Percentiles rank a stretch among this genome's conserved stretches.
Conservation (phyloP, 2,329 filamentous ascomycete species). For the Teratosphaeria viscida region DNA sequence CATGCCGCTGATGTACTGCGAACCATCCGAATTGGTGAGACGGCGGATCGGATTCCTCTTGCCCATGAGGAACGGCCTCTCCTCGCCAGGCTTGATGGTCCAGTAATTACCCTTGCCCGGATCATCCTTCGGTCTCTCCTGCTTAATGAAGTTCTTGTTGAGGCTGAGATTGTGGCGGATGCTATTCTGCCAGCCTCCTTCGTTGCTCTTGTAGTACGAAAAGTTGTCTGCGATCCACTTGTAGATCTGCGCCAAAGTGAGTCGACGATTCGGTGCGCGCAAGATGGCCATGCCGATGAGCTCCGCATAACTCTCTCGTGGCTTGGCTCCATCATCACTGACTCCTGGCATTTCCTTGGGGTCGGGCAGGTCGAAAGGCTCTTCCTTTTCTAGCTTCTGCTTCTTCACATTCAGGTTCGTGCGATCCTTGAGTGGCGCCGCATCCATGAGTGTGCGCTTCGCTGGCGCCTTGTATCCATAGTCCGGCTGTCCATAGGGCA, state of each 20-base stretch:
- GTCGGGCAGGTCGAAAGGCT: slow-evolving; percentile 49
- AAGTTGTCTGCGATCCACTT: slow-evolving; percentile 98
- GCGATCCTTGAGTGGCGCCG: slow-evolving; percentile 59
- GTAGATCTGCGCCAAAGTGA: slow-evolving; percentile 93
- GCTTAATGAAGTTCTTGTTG: slow-evolving; percentile 93
- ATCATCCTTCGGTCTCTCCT: slow-evolving; percentile 91
- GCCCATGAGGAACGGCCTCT: slow-evolving; percentile 80
- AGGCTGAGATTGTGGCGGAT: slow-evolving; percentile 96
- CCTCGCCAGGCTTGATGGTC: slow-evolving; percentile 83
- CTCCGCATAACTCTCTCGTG: slow-evolving; percentile 83
- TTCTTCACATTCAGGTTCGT: slow-evolving; percentile 54
- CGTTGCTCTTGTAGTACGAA: slow-evolving; percentile 71
- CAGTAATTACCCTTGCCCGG: slow-evolving; percentile 97
- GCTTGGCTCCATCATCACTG: slow-evolving; percentile 79
- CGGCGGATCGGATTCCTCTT: slow-evolving; percentile 52
- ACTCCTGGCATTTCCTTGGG: slow-evolving; percentile 72
- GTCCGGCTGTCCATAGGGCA: slow-evolving; percentile 32
- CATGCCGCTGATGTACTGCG: slow-evolving; percentile 22
- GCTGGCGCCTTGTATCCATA: slow-evolving; percentile 34
- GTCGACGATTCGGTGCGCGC: slow-evolving; percentile 66
- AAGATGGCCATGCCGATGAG: slow-evolving; percentile 96
- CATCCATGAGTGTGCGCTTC: slow-evolving; percentile 58
- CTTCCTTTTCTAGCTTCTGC: slow-evolving; percentile 43
- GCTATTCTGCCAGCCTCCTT: slow-evolving; percentile 96
- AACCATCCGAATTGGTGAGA: slow-evolving; percentile 45